Evolutionary conservation across 73 alveolate genomes (phyloP), one percentile per base, ranked within the genome.

Genomic region (Tetrahymena malaccensis): DNA sequence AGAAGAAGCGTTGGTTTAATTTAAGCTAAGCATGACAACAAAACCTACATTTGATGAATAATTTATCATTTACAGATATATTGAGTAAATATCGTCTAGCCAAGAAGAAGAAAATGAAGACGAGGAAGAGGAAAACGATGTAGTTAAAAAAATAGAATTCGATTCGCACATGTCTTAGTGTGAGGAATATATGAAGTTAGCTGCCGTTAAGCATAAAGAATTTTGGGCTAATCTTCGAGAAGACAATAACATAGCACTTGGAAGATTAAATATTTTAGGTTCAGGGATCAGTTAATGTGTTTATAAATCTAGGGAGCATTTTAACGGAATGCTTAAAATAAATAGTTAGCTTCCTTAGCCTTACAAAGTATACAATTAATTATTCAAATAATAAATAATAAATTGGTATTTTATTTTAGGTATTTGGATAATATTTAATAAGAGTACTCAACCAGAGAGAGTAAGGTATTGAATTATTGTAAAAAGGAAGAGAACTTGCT

Each of bases 141-240:
- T 95, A 8, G 97, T 95, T 10, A 93, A 95, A 85, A 94, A 94
- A 43, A 95, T 95, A 43, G 97, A 85, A 22, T 70, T 50, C n/a
- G 50, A 89, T 34, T 85, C 93, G 22, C 94, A 95, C 89, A 34
- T 70, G 43, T 56, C 85, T 34, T 50, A 85, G 56, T 38, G 94
- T 16, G 94, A 95, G 25, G 93, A 93, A 8, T 85, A 50, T 44
- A 95, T 95, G 94, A 95, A 95, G 11, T 35, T 95, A 85, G 84
- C 97, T 10, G 95, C 97, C 15, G 16, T 34, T 7, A 56, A 50
- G 17, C 94, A 95, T 16, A 95, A 95, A 38, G 95, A 89, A 31
- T 95, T 95, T 89, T 95, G 97, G 97, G 57, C 43, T 33, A 94
- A 95, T 55, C 55, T 95, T 0, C 89, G 94, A 93, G 97, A 95